phyloP scores from a whole-genome alignment of 371 early-diverging fungal genomes.

The Actinomortierella ambigua region DNA sequence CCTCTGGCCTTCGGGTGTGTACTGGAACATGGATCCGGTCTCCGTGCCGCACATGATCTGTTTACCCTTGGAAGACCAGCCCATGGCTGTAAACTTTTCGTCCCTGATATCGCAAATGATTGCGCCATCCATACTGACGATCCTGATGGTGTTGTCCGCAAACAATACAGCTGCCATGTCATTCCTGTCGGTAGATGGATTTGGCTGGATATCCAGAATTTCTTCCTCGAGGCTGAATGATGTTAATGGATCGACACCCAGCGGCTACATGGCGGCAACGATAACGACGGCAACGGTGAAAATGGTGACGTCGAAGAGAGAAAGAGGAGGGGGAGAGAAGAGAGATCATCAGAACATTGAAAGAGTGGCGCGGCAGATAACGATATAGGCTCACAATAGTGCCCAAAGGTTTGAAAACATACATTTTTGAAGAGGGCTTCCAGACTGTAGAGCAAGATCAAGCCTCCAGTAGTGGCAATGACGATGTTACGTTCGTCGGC shows the following conservation, averaged over 20 bases:
- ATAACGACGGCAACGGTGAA: no score
- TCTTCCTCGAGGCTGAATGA: constrained; percentile 9
- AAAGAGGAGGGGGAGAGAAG: no score
- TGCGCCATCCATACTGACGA: constrained; percentile 16
- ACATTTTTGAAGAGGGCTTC: constrained; percentile 18
- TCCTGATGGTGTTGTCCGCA: constrained; percentile 9
- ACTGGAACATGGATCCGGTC: constrained; percentile 24
- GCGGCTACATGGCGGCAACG: constrained; percentile 9
- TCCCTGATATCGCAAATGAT: constrained; percentile 12
- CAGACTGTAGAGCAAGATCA: constrained; percentile 21
- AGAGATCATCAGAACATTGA: no score
- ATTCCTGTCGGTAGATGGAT: constrained; percentile 21
- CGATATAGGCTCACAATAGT: no score
- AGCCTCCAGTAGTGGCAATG: constrained; percentile 14
- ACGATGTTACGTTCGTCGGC: constrained; percentile 32
- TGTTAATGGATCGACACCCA: constrained; percentile 9
- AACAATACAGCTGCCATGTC: constrained; percentile 28
- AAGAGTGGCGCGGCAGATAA: no score
- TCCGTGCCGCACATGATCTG: constrained; percentile 45
- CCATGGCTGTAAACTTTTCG: constrained; percentile 35
- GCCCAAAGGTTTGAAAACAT: no score
- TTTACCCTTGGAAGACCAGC: constrained; percentile 42
- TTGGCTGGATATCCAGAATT: constrained; percentile 32
- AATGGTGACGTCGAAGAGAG: no score
- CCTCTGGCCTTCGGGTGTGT: constrained; percentile 24